Evolutionary conservation across 192 early-diverging fungal species (phyloP).

Genomic region (Kickxella alabastrina): DNA sequence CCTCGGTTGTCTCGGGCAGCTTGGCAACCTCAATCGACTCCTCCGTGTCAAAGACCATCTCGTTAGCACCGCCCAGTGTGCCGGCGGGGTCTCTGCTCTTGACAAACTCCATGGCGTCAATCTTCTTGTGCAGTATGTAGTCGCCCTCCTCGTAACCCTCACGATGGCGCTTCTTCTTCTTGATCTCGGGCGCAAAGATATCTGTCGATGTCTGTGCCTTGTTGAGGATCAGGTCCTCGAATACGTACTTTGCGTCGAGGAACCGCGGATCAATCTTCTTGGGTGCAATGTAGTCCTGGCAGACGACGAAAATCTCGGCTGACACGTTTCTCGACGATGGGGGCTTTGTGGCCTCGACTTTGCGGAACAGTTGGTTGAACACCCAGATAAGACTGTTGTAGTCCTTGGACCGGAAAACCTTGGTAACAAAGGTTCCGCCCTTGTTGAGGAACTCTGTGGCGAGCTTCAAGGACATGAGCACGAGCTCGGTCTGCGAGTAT

Average conservation of each 20-base stretch:
- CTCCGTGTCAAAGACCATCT: conserved; percentile 70
- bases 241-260: conserved; percentile 90
- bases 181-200: conserved; percentile 83
- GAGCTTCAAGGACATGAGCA: conserved; percentile 86
- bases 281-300: conserved; percentile 86
- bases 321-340: conserved; percentile 96
- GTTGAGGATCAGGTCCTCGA: conserved; percentile 81
- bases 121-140: conserved; percentile 77
- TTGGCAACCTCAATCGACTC: conserved; percentile 56
- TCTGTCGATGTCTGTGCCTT: conserved; percentile 57
- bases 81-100: conserved; percentile 70
- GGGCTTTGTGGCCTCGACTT: conserved; percentile 98
- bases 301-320: conserved; percentile 99
- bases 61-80: conserved; percentile 73
- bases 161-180: conserved; percentile 81
- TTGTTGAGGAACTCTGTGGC: conserved; percentile 88
- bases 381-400: conserved; percentile 99
- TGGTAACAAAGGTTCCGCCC: conserved; percentile 95
- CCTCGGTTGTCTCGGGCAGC: conserved; percentile 70
- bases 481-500: conserved; percentile 91
- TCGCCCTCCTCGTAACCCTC: conserved; percentile 98
- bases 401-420: conserved; percentile 98
- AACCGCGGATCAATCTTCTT: conserved; percentile 93
- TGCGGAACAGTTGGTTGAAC: conserved; percentile 93
- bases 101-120: conserved; percentile 78